A percentile compares a stretch with the other conserved stretches of the same genome.
phyloP scores from a whole-genome alignment of 495 filamentous ascomycete species.

The Penicillium bialowiezense region DNA sequence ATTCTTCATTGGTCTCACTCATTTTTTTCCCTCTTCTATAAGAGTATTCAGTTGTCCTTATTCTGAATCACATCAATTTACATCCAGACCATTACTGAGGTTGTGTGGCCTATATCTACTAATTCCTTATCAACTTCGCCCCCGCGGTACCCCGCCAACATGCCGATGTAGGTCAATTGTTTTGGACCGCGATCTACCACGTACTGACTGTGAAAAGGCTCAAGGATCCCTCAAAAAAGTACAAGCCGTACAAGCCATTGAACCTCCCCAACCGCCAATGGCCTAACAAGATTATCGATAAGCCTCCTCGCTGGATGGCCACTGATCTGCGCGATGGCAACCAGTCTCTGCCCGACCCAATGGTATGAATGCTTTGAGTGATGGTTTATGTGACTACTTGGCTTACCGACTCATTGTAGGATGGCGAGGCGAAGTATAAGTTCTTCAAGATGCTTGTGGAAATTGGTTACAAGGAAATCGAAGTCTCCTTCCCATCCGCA shows the following conservation, averaged over 20 bases:
- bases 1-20: slow-evolving; percentile 21
- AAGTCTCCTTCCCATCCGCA: slow-evolving; percentile 92
- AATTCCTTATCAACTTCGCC: slow-evolving; percentile 21
- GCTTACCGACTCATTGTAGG: slow-evolving; percentile 44
- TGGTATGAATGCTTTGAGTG: slow-evolving; percentile 52
- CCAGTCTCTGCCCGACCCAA: slow-evolving; percentile 83
- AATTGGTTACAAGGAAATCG: slow-evolving; percentile 97
- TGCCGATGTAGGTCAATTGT: slow-evolving; percentile 36
- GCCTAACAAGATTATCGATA: slow-evolving; percentile 74
- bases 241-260: slow-evolving; percentile 74
- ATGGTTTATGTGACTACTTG: not conserved
- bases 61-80: not conserved
- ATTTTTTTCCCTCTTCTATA: slow-evolving; percentile 9
- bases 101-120: slow-evolving; percentile 1
- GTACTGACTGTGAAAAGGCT: slow-evolving; percentile 57
- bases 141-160: slow-evolving; percentile 34
- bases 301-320: slow-evolving; percentile 80
- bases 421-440: slow-evolving; percentile 87
- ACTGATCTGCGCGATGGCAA: slow-evolving; percentile 87
- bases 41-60: slow-evolving; percentile 1
- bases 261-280: slow-evolving; percentile 86
- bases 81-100: slow-evolving; percentile 4
- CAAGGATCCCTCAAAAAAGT: slow-evolving; percentile 91
- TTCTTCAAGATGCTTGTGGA: slow-evolving; percentile 95
- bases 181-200: not conserved